Conservation (phyloP, 129 eudicot species). For the Pulicaria dysenterica region DNA sequence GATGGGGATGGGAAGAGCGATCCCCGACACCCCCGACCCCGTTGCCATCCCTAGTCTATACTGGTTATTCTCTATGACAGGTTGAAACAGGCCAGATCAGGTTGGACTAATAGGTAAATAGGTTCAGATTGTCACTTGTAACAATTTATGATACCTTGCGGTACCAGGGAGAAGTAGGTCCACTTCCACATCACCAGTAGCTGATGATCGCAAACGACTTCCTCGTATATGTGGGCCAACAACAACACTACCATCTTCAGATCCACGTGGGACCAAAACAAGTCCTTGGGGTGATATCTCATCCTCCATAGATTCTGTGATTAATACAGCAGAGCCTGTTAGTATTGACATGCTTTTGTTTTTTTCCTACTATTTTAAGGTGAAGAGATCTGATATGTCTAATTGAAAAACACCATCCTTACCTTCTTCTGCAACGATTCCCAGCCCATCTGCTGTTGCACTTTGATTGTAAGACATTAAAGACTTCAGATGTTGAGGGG, state of each 20-base stretch:
- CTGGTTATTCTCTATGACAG: not conserved
- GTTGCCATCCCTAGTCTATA: too few species aligned
- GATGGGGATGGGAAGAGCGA: too few species aligned
- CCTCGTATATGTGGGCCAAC: slow-evolving; percentile 95
- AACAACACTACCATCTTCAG: slow-evolving; percentile 70
- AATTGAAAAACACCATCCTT: slow-evolving; percentile 2
- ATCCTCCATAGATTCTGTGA: slow-evolving; percentile 72
- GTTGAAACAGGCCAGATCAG: not conserved
- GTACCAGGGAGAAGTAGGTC: slow-evolving; percentile 99
- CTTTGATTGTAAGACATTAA: slow-evolving; percentile 62
- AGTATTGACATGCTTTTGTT: not conserved
- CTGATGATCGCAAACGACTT: slow-evolving; percentile 77
- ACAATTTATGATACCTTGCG: slow-evolving; percentile 67
- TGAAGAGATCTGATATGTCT: slow-evolving; percentile 1
- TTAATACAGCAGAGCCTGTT: slow-evolving; percentile 19
- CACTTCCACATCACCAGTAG: slow-evolving; percentile 89
- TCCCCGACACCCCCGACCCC: too few species aligned
- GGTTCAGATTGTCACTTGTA: not conserved
- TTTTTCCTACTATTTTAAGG: not conserved
- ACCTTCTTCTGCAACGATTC: slow-evolving; percentile 96
- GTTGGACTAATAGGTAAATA: slow-evolving; percentile 3
- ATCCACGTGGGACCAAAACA: slow-evolving; percentile 83
- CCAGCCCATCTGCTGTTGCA: slow-evolving; percentile 62
- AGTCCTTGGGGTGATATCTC: slow-evolving; percentile 92
- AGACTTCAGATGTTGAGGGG: slow-evolving; percentile 83